Evolutionary conservation across 208 protist species (phyloP).

Genomic region (Leishmania major): DNA sequence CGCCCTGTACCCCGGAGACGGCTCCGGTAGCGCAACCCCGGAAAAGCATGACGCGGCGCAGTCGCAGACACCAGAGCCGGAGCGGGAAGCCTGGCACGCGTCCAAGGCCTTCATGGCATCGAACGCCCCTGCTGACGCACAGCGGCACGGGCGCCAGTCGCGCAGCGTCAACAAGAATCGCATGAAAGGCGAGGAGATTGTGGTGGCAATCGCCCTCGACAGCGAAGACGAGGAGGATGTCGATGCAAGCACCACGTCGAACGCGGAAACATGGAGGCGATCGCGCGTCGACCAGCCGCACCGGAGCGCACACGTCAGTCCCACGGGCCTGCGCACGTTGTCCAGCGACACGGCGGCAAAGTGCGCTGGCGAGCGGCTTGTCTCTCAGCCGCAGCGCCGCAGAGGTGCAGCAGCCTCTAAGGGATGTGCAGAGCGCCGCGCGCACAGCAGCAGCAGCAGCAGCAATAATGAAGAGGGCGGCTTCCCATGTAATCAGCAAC

Average conservation of each 20-base stretch:
- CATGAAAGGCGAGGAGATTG: constrained; percentile 32
- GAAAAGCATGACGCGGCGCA: neutral
- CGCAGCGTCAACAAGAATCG: constrained; percentile 26
- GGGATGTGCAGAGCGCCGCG: neutral
- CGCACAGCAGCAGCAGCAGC: constrained; percentile 4
- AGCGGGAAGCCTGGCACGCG: constrained; percentile 15
- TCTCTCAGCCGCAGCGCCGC: constrained; percentile 8
- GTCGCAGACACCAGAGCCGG: neutral
- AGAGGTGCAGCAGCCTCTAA: constrained; percentile 1
- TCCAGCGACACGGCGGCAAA: neutral
- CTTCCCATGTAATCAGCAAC: constrained; percentile 29
- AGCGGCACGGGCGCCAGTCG: neutral
- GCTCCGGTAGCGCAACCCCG: neutral
- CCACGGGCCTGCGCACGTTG: neutral
- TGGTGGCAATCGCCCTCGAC: constrained; percentile 19
- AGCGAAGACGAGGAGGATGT: constrained; percentile 27
- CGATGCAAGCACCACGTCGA: neutral
- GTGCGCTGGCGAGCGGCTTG: constrained; percentile 24
- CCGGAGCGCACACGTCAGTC: neutral
- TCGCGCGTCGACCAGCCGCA: neutral
- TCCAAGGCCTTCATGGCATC: constrained; percentile 24
- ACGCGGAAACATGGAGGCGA: neutral
- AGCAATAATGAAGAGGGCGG: constrained; percentile 22
- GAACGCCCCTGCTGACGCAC: neutral
- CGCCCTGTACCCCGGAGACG: neutral